Base-by-base conservation (phyloP, 2,329 filamentous ascomycete genomes). In the Nigrospora oryzae region DNA sequence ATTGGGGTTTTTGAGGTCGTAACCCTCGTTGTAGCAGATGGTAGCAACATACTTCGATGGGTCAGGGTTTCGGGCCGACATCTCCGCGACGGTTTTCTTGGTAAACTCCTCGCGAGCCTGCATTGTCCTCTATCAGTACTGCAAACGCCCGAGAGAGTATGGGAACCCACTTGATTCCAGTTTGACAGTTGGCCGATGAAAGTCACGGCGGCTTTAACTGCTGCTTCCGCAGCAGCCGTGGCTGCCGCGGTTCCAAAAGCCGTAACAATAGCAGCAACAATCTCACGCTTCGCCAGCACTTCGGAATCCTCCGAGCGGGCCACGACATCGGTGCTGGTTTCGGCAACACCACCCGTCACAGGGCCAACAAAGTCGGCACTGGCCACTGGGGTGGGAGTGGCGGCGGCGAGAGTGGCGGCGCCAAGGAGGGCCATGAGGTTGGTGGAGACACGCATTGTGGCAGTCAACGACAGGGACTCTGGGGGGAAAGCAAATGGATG, bases 1-100 rank as follows among this genome's bases (percentile, higher is more conserved):
- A 12, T 36, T 35, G 4, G 46, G 40, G 19, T 49, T 38, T 8
- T 41, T n/a, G 8, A 53, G 37, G n/a, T 13, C 17, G 35, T 52
- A 53, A 7, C 36, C 51, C 43, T 49, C 49, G 47, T 53, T 53
- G 31, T 52, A 51, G 47, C 51, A 53, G 41, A 45, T 13, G 11
- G 44, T 50, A 12, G 50, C 51, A 0, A 46, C 45, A 40, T 42
- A 49, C 32, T 46, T 46, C 2, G 13, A n/a, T 15, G 32, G 31
- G 44, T 53, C 43, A 10, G 50, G 48, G 45, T 53, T 53, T 19
- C 33, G 41, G 4, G 45, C 44, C 51, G 46, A 49, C 51, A 53
- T 53, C 40, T 46, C 44, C 34, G 41, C 34, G 3, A 45, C 45
- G 4, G 50, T 51, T 16, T 42, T 43, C 45, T 50, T 49, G 19